phyloP scores from a whole-genome alignment of 495 filamentous ascomycete species.

The Astrothelium subdiscretum region DNA sequence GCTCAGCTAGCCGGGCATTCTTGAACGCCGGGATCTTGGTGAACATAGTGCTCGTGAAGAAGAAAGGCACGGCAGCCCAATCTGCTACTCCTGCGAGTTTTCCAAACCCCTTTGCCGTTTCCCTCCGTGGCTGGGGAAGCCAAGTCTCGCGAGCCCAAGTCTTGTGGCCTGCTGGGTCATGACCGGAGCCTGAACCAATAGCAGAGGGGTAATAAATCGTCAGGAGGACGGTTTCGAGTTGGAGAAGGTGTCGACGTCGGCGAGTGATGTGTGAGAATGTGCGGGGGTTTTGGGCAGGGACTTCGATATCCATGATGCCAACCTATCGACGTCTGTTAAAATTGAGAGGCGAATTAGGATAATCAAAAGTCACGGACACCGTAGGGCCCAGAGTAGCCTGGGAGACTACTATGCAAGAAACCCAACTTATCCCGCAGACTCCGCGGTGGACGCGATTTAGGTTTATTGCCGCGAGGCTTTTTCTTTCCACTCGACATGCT shows the following conservation, averaged over 20 bases:
- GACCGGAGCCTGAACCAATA: constrained; percentile 13
- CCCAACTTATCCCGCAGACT: constrained; percentile 22
- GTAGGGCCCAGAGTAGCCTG: constrained; percentile 29
- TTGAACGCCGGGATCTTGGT: constrained; percentile 46
- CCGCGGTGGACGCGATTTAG: constrained; percentile 22
- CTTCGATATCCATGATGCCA: constrained; percentile 33
- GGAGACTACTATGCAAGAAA: constrained; percentile 22
- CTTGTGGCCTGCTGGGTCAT: constrained; percentile 18
- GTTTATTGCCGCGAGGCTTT: constrained; percentile 15
- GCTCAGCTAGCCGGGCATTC: constrained; percentile 34
- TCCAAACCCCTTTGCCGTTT: constrained; percentile 41
- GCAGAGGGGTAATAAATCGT: constrained; percentile 29
- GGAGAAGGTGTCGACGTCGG: constrained; percentile 21
- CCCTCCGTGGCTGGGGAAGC: constrained; percentile 38
- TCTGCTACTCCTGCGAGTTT: constrained; percentile 38
- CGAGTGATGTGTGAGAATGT: constrained; percentile 30
- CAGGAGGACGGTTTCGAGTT: constrained; percentile 31
- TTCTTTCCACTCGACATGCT: background rate
- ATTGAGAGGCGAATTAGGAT: background rate
- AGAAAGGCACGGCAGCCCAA: constrained; percentile 30
- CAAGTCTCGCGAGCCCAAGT: constrained; percentile 39
- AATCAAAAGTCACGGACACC: constrained; percentile 7
- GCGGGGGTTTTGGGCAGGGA: constrained; percentile 24
- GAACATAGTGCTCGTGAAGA: constrained; percentile 40
- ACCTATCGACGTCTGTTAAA: constrained; percentile 8